These are phyloP conservation scores for Bolboschoenus planiculmis DNA, from an alignment of 176 grass and related monocot species.

Conservation along the genomic window DNA sequence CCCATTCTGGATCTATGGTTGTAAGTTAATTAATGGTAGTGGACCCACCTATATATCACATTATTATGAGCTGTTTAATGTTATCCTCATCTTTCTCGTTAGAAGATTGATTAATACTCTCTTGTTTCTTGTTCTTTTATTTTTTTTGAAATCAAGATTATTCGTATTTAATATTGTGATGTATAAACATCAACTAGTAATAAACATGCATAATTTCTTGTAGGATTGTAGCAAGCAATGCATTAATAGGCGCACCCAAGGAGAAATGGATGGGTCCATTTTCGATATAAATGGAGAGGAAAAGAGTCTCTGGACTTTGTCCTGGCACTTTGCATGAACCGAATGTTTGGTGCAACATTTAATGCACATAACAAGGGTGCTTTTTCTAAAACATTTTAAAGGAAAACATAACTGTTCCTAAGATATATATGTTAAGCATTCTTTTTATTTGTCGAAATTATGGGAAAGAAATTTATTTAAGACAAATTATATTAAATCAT, in stretches of 20 bases:
- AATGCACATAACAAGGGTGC: background rate
- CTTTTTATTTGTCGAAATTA: background rate
- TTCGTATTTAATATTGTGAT: too few species aligned
- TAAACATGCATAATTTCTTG: too few species aligned
- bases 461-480: background rate
- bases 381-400: slow-evolving; percentile 1
- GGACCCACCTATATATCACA: background rate
- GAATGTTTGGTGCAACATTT: background rate
- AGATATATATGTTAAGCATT: background rate
- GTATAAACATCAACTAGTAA: too few species aligned
- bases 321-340: background rate
- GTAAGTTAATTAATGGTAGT: background rate
- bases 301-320: background rate
- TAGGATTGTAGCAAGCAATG: too few species aligned
- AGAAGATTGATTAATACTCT: background rate
- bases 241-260: too few species aligned
- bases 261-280: background rate
- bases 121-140: background rate
- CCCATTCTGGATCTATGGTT: background rate
- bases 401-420: background rate
- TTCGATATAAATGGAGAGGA: background rate
- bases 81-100: background rate
- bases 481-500: background rate
- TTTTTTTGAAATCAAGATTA: too few species aligned
- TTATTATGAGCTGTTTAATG: background rate